Percentiles rank a stretch among this genome's conserved stretches.
Conservation (phyloP, 352 stramenopile species). For the Phytophthora foliorum region DNA sequence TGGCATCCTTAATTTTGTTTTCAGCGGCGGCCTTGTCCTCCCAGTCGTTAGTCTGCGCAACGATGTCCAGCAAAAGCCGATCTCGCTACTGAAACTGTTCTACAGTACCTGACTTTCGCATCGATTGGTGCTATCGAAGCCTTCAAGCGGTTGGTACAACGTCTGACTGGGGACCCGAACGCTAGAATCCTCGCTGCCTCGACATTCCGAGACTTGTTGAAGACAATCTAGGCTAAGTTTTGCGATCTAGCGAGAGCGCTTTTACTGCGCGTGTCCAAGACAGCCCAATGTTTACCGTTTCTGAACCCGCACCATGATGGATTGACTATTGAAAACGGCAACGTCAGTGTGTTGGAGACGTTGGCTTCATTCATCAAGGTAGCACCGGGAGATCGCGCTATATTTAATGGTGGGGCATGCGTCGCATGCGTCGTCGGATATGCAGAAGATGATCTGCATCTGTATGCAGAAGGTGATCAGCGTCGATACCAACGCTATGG, state of each 20-base stretch:
- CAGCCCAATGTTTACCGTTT: not conserved
- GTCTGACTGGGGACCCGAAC: not conserved
- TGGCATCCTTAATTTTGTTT: not conserved
- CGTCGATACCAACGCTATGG: not conserved
- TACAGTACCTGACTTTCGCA: not conserved
- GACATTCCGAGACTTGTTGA: slow-evolving; percentile 11
- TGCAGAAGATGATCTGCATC: not conserved
- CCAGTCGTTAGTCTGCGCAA: not conserved
- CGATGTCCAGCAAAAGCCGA: not conserved
- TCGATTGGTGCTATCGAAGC: not conserved
- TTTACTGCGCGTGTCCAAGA: slow-evolving; percentile 4
- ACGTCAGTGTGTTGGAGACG: not conserved
- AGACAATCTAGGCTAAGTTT: not conserved
- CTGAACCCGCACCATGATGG: slow-evolving; percentile 12
- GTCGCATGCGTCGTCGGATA: not conserved
- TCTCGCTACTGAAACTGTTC: not conserved
- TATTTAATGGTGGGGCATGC: not conserved
- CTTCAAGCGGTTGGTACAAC: slow-evolving; percentile 4
- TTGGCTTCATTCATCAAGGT: slow-evolving; percentile 12
- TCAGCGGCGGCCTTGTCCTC: not conserved
- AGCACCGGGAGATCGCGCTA: slow-evolving; percentile 1
- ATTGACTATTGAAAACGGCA: slow-evolving; percentile 4
- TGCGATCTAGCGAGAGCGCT: not conserved
- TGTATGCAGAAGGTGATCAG: not conserved
- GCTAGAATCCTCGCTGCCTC: not conserved